Evolutionary conservation across 2,329 filamentous ascomycete genomes (phyloP).

Genomic region (Cladosporium sp.): DNA sequence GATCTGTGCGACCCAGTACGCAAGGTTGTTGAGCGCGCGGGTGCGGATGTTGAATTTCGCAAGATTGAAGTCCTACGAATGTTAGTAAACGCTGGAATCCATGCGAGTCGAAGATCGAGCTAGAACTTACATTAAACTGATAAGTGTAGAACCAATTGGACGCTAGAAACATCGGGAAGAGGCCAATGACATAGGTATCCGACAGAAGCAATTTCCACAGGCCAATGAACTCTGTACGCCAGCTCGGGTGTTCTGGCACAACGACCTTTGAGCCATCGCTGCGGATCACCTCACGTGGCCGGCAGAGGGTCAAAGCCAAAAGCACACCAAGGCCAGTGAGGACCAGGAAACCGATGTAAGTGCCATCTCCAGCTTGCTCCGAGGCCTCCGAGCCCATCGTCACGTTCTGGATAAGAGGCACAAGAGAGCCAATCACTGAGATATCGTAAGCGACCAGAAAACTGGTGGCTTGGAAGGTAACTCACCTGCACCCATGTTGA

Average conservation of each 20-base stretch:
- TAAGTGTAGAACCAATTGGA: conserved; percentile 80
- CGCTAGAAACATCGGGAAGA: conserved; percentile 79
- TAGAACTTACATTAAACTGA: conserved; percentile 72
- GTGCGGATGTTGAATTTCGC: conserved; percentile 70
- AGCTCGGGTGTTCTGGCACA: conserved; percentile 85
- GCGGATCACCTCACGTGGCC: conserved; percentile 69
- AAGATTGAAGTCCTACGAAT: conserved; percentile 52
- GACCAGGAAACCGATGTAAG: conserved; percentile 82
- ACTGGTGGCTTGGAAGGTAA: not conserved
- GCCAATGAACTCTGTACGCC: conserved; percentile 73
- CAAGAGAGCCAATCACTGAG: conserved; percentile 66
- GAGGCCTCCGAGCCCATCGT: conserved; percentile 47
- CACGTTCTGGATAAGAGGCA: conserved; percentile 70
- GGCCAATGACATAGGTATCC: conserved; percentile 67
- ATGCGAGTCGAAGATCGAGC: conserved; percentile 70
- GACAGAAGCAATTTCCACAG: conserved; percentile 67
- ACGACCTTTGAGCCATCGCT: conserved; percentile 75
- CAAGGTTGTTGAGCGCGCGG: conserved; percentile 67
- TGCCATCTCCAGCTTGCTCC: conserved; percentile 61
- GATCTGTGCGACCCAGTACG: conserved; percentile 76
- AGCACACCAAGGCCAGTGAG: conserved; percentile 70
- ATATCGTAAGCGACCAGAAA: not conserved
- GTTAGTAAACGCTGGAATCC: conserved; percentile 33
- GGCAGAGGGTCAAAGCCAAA: conserved; percentile 64
- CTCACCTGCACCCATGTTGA: conserved; percentile 73